phyloP scores from a whole-genome alignment of 2,329 filamentous ascomycete genomes.

The Penicillium sp. region DNA sequence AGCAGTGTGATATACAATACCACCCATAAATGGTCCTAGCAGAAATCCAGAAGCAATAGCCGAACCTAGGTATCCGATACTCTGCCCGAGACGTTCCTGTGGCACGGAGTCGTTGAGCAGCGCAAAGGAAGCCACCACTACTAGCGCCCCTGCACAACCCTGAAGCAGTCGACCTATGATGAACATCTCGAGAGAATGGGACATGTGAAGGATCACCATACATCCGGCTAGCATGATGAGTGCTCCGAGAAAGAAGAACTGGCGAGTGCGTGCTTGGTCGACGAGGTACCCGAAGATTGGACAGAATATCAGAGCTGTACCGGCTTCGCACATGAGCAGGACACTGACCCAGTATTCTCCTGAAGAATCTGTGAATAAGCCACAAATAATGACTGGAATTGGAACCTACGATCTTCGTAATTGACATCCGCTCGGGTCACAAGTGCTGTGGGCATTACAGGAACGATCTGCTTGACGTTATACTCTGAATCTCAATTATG shows the following conservation, averaged over 20 bases:
- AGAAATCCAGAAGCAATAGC: neutral
- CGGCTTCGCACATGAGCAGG: neutral
- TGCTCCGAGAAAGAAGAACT: neutral
- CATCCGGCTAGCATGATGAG: neutral
- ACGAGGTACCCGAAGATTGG: neutral
- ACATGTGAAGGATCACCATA: neutral
- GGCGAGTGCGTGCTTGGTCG: neutral
- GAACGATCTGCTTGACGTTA: neutral
- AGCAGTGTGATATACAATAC: neutral
- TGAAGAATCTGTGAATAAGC: neutral
- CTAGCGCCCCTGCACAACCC: neutral
- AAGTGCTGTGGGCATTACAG: neutral
- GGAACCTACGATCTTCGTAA: neutral
- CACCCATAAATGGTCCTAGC: neutral
- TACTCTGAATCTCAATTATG: neutral
- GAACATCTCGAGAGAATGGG: neutral
- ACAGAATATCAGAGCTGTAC: neutral
- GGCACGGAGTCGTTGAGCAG: neutral
- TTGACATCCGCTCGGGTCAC: neutral
- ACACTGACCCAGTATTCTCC: neutral
- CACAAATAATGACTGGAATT: too few species aligned
- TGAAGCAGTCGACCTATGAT: neutral
- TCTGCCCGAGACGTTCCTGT: neutral
- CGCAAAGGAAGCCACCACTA: neutral
- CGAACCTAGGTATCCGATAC: neutral